Conservation (phyloP, 306 rosid genomes). For the Hylodesmum podocarpum region DNA sequence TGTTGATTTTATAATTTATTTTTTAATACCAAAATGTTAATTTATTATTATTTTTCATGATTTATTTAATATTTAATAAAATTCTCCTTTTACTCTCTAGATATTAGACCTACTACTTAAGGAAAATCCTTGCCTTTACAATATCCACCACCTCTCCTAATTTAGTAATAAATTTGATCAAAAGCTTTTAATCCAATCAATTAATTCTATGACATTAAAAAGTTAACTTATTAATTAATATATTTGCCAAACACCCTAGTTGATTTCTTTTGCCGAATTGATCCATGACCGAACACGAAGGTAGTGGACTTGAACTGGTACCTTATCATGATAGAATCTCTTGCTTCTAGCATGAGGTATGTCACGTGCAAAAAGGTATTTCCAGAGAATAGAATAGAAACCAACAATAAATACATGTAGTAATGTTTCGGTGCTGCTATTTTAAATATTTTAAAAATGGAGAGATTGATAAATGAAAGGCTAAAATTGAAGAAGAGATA, state of each 20-base stretch:
- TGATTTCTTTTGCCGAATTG: not conserved
- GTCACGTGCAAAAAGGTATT: not conserved
- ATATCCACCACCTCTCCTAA: not conserved
- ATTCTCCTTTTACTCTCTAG: too few relatives aligned
- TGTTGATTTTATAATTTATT: too few relatives aligned
- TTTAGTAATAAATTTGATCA: too few relatives aligned
- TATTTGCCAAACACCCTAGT: too few relatives aligned
- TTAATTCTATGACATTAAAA: too few relatives aligned
- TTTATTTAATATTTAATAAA: too few relatives aligned
- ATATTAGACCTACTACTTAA: not conserved
- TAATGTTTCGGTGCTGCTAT: not conserved
- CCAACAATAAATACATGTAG: too few relatives aligned
- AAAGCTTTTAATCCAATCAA: too few relatives aligned
- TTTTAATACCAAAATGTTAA: too few relatives aligned
- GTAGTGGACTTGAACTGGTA: not conserved
- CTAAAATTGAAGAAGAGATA: not conserved
- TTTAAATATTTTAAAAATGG: not conserved
- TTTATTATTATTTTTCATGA: too few relatives aligned
- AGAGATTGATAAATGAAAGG: not conserved
- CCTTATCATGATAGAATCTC: not conserved
- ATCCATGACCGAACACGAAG: not conserved
- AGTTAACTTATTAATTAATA: too few relatives aligned
- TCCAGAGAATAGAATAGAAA: slow-evolving; percentile 3
- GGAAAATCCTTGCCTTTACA: not conserved
- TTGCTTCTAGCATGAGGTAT: not conserved